Base-by-base conservation (phyloP, 2,329 filamentous ascomycete species). In the Paracamarosporium sp. region DNA sequence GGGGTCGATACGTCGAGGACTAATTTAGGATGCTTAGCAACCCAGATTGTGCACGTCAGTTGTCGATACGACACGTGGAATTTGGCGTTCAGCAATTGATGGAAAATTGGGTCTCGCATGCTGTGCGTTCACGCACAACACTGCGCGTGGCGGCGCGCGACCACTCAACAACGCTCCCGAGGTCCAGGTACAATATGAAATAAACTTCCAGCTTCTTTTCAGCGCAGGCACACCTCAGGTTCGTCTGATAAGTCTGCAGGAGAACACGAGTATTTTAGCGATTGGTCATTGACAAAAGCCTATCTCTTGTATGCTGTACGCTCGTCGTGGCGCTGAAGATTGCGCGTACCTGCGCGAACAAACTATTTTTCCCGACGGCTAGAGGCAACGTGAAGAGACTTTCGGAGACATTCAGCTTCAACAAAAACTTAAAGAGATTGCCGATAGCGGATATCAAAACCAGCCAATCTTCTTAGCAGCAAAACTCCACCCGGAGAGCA, bases 401-500 rank as follows among this genome's bases (percentile, higher is more conserved):
- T 40, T 40, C 36, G 36, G 30, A 22, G 15, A 1, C 5, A 1
- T 22, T 38, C n/a, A 38, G 48, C 48, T 41, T 30, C 20, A 11
- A n/a, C 12, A 11, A 27, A 35, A 24, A 13, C 24, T 20, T 30
- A 48, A 35, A 12, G 28, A 35, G 25, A 28, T 24, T 35, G 24
- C 22, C 20, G 28, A 38, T 44, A 45, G 30, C 30, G 45, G 11
- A 7, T 28, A 15, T 66, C 57, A 73, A 45, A 73, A 52, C 72
- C 70, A 74, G 38, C 71, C 70, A 50, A 76, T 55, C 25, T 69
- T 61, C 57, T 65, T 74, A 7, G 68, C 72, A 7, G 60, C 67
- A 54, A 64, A 67, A 20, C 69, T 61, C 71, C 71, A 74, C 7
- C 70, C 65, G 30, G 68, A 66, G 20, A 72, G 57, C 5, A 74